phyloP scores from a whole-genome alignment of 2,329 filamentous ascomycete species.

The Erysiphe neolycopersici region DNA sequence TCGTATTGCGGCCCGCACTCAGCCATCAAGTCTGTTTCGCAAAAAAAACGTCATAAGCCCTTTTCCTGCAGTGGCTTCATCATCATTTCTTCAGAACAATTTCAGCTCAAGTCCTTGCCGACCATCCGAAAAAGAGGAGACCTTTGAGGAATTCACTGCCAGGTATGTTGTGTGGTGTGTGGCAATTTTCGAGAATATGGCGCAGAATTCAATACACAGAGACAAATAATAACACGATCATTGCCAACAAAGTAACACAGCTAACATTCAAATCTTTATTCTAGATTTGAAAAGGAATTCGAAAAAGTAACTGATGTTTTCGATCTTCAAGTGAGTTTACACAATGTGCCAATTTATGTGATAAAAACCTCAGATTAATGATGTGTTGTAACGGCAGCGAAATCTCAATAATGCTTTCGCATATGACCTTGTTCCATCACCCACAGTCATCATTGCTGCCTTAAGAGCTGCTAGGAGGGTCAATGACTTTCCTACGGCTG shows the following conservation, averaged over 20 bases:
- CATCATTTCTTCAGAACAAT: slow-evolving; percentile 20
- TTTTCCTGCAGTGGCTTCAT: slow-evolving; percentile 22
- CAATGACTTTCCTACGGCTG: slow-evolving; percentile 95
- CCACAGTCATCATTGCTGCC: slow-evolving; percentile 71
- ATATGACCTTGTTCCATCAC: slow-evolving; percentile 95
- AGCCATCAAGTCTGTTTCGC: slow-evolving; percentile 31
- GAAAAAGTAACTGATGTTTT: slow-evolving; percentile 94
- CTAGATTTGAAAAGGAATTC: slow-evolving; percentile 98
- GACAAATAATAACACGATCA: neutral
- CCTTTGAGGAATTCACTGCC: slow-evolving; percentile 93
- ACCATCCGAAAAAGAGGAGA: slow-evolving; percentile 51
- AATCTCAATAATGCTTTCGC: slow-evolving; percentile 99
- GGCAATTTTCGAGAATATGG: slow-evolving; percentile 7
- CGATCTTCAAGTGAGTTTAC: slow-evolving; percentile 68
- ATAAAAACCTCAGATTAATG: slow-evolving; percentile 4
- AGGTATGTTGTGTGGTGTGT: slow-evolving; percentile 35
- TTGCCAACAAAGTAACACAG: slow-evolving; percentile 9
- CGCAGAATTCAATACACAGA: slow-evolving; percentile 6
- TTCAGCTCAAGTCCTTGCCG: slow-evolving; percentile 32
- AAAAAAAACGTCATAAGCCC: slow-evolving; percentile 28
- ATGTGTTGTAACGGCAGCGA: slow-evolving; percentile 25
- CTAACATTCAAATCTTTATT: slow-evolving; percentile 14
- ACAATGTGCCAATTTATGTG: neutral
- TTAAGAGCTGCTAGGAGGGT: slow-evolving; percentile 84
- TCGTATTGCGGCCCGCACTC: slow-evolving; percentile 43